Base-by-base conservation (phyloP, 1,139 yeast genomes). In the Candida sp. region DNA sequence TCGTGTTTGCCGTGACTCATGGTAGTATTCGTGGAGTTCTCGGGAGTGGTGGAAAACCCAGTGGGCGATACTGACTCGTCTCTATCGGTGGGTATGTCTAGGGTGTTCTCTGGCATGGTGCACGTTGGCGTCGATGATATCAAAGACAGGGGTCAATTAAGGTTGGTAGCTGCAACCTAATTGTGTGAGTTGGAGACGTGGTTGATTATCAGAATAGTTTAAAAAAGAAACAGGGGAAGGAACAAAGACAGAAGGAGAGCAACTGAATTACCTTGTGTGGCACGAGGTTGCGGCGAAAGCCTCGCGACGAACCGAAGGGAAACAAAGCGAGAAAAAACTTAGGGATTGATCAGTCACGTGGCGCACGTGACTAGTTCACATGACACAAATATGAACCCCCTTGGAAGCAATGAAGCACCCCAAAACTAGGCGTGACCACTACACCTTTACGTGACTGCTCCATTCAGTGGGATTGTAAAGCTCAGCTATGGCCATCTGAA, bases 1-100 rank as follows among this genome's bases (percentile, higher is more conserved):
- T 38, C 41, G 4, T 23, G 41, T 25, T 38, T 38, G 9, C 22
- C 17, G 5, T 25, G 17, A 25, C 22, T 38, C 7, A 38, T 5
- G n/a, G 17, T 38, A 2, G 41, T 33, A 12, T 17, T 2, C 1
- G 41, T 38, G 9, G 41, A 38, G n/a, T 25, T 11, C 11, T 38
- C 41, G 41, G 41, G 41, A 25, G 28, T 25, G 5, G 41, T 38
- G 41, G 41, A 38, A 38, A 38, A 38, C 30, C 41, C 41, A 9
- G 41, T 38, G 5, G 41, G 30, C 26, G 41, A 38, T 4, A 38
- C 11, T 11, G 41, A 38, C 23, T 38, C 41, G 30, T 38, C 28
- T 25, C 30, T 38, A n/a, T 11, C 5, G 30, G 30, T 7, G 4
- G 26, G 8, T 4, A 11, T 9, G 12, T 38, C 41, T 3, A 25